These are phyloP conservation scores for Metschnikowia rubicola DNA, from an alignment of 805 yeast genomes.

Conservation along the genomic window DNA sequence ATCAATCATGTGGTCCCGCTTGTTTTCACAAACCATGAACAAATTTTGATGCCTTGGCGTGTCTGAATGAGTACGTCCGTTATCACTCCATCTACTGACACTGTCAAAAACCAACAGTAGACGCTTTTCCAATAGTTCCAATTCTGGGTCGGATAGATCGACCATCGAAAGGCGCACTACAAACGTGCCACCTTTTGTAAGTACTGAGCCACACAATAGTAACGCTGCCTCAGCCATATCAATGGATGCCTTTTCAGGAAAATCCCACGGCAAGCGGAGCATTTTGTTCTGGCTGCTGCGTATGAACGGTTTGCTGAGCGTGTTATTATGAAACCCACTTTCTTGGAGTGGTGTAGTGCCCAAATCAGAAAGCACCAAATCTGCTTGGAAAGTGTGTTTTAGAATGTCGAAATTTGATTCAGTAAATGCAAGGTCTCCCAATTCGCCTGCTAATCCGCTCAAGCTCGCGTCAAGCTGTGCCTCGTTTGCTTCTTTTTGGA, in stretches of 20 bases:
- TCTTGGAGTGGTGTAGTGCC: conserved; percentile 32
- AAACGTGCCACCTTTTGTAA: conserved; percentile 30
- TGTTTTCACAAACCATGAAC: conserved; percentile 27
- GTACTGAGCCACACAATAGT: conserved; percentile 25
- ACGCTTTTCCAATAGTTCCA: conserved; percentile 23
- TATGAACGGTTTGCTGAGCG: conserved; percentile 33
- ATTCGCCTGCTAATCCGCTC: conserved; percentile 11
- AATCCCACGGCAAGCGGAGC: conserved; percentile 24
- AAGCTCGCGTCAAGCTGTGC: conserved; percentile 21
- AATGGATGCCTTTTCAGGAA: conserved; percentile 28
- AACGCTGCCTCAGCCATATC: conserved; percentile 42
- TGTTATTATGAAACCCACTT: conserved; percentile 36
- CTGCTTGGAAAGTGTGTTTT: conserved; percentile 25
- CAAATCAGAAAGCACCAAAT: conserved; percentile 37
- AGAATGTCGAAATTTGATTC: background rate
- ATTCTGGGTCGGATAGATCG: conserved; percentile 27
- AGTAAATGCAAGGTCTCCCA: background rate
- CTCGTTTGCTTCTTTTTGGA: conserved; percentile 26
- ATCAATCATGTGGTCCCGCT: conserved; percentile 8
- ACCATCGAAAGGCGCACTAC: conserved; percentile 29
- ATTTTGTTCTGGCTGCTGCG: conserved; percentile 25
- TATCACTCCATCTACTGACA: conserved; percentile 22
- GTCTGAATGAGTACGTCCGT: conserved; percentile 5
- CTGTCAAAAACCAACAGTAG: conserved; percentile 24
- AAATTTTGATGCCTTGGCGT: conserved; percentile 16